Percentiles rank a stretch among this genome's conserved stretches.
Conservation (phyloP, 208 protist species). For the Sergeia podlipaevii region DNA sequence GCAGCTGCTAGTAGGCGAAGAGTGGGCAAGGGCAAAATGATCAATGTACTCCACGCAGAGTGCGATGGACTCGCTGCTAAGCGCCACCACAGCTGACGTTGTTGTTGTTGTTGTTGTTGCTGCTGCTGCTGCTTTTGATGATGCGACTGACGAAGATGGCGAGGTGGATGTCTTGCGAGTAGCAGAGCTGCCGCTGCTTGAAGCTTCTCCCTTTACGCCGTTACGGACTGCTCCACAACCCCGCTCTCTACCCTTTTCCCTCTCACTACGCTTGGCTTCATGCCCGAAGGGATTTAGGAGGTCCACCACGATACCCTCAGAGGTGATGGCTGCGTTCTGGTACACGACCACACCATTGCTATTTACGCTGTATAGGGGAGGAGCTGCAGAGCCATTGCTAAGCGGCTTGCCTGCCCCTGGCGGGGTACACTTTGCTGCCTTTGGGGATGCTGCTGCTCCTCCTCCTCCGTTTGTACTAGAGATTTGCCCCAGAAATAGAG, state of each 20-base stretch:
- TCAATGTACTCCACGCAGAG: constrained; percentile 41
- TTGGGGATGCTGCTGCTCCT: too few species aligned
- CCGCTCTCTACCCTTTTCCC: too few species aligned
- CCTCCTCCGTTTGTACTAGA: too few species aligned
- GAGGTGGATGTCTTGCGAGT: neutral
- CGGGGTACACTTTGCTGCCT: too few species aligned
- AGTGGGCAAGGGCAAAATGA: constrained; percentile 23
- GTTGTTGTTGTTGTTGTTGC: neutral
- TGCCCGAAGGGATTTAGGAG: constrained; percentile 4
- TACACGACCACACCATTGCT: constrained; percentile 6
- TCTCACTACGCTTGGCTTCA: too few species aligned
- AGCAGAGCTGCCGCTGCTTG: neutral
- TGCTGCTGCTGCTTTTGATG: neutral
- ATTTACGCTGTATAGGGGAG: too few species aligned
- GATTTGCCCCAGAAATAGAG: too few species aligned
- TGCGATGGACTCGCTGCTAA: constrained; percentile 5
- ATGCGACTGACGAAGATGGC: constrained; percentile 9
- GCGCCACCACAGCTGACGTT: neutral
- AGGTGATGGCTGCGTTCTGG: constrained; percentile 14
- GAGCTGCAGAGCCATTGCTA: too few species aligned
- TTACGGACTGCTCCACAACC: too few species aligned
- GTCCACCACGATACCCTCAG: constrained; percentile 16
- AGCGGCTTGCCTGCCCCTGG: too few species aligned
- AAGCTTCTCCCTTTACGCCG: neutral
- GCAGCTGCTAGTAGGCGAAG: constrained; percentile 5